These are phyloP conservation scores for Fusarium sp. DNA, from an alignment of 2,329 filamentous ascomycete species.

Conservation along the genomic window DNA sequence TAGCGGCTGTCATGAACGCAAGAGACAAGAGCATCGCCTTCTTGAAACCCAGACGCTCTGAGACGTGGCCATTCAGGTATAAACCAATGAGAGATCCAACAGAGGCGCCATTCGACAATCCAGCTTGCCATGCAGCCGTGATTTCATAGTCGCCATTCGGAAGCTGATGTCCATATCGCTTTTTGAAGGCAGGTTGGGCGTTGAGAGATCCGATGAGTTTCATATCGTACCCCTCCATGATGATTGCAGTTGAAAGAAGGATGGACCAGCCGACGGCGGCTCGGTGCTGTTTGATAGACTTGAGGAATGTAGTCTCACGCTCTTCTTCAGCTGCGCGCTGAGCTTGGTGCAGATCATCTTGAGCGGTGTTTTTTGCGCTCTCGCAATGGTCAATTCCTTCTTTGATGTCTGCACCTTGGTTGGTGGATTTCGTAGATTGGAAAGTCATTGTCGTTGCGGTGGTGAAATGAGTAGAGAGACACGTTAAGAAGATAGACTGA, in stretches of 20 bases:
- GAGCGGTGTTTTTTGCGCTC: background rate
- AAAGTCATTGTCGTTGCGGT: background rate
- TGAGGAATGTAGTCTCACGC: background rate
- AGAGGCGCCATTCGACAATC: background rate
- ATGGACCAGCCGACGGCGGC: background rate
- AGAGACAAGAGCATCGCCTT: conserved; percentile 61
- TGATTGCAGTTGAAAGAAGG: conserved; percentile 6
- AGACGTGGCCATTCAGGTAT: conserved; percentile 28
- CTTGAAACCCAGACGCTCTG: conserved; percentile 40
- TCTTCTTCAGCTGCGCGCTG: background rate
- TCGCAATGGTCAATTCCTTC: background rate
- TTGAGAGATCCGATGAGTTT: conserved; percentile 29
- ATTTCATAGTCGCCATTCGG: conserved; percentile 23
- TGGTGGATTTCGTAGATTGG: background rate
- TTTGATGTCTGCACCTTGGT: background rate
- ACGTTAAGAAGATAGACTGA: too few species aligned
- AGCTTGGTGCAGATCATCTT: background rate
- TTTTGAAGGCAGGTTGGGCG: conserved; percentile 27
- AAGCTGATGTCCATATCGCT: conserved; percentile 25
- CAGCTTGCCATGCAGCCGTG: background rate
- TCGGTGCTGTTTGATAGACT: background rate
- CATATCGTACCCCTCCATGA: conserved; percentile 40
- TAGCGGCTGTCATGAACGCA: conserved; percentile 47
- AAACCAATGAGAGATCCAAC: conserved; percentile 28
- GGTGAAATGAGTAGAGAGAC: background rate